phyloP scores from a whole-genome alignment of 2,329 filamentous ascomycete genomes.

The Diaporthe vaccinii region DNA sequence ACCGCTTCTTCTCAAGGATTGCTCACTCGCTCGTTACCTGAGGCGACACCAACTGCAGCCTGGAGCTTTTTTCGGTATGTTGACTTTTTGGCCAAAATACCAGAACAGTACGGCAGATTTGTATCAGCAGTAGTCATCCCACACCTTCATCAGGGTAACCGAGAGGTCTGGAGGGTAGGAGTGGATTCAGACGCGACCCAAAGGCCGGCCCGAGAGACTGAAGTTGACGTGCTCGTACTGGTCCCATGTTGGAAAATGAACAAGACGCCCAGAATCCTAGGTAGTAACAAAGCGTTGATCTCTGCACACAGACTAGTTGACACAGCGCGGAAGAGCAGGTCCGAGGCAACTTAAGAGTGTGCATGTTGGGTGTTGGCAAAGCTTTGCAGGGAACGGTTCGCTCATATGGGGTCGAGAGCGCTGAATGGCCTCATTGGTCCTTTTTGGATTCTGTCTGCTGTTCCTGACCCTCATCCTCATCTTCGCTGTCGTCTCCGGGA shows the following conservation, averaged over 20 bases:
- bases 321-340: slow-evolving; percentile 82
- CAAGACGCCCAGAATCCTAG: slow-evolving; percentile 67
- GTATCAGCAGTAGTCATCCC: slow-evolving; percentile 38
- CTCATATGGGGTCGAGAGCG: slow-evolving; percentile 15
- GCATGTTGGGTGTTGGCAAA: slow-evolving; percentile 60
- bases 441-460: slow-evolving; percentile 46
- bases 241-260: slow-evolving; percentile 47
- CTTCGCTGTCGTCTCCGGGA: slow-evolving; percentile 69
- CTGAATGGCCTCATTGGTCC: slow-evolving; percentile 41
- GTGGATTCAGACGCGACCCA: slow-evolving; percentile 45
- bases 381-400: not conserved
- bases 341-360: slow-evolving; percentile 98
- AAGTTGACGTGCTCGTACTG: slow-evolving; percentile 52
- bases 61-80: no score
- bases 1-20: not conserved
- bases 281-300: slow-evolving; percentile 65
- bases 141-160: slow-evolving; percentile 40
- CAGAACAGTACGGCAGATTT: not conserved
- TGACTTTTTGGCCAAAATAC: not conserved
- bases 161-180: slow-evolving; percentile 46
- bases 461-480: slow-evolving; percentile 53
- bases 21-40: not conserved
- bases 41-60: not conserved
- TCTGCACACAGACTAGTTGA: slow-evolving; percentile 98
- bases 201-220: slow-evolving; percentile 42